Evolutionary conservation across 495 filamentous ascomycete species (phyloP).

Genomic region (Apiosordaria backusii): DNA sequence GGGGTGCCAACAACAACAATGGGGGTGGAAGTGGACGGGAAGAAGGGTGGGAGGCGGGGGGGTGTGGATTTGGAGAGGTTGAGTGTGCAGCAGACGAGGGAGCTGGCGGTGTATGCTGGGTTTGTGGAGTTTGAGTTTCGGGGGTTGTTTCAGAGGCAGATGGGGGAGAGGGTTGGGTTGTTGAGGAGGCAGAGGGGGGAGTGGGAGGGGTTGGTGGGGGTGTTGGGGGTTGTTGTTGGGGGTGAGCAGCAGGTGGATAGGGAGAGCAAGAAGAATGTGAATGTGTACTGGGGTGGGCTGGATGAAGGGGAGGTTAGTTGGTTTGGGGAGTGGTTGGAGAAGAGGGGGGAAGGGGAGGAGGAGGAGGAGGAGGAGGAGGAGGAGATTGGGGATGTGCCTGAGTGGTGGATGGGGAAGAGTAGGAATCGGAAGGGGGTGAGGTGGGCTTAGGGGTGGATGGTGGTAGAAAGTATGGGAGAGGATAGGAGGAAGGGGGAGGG

Average conservation of each 20-base stretch:
- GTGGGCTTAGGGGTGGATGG: neutral
- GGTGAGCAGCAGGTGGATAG: neutral
- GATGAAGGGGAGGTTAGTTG: neutral
- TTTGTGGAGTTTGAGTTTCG: neutral
- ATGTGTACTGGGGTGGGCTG: neutral
- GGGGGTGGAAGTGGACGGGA: neutral
- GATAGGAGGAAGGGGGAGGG: neutral
- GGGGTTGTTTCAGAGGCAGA: neutral
- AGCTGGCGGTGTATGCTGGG: neutral
- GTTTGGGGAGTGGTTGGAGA: constrained; percentile 1
- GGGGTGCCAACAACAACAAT: neutral
- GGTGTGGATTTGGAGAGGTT: neutral
- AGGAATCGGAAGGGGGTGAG: neutral
- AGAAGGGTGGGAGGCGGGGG: neutral
- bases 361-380: neutral
- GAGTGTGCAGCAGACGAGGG: neutral
- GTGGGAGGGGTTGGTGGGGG: neutral
- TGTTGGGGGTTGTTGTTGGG: neutral
- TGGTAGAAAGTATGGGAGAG: neutral
- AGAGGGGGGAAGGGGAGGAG: neutral
- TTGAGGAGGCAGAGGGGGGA: neutral
- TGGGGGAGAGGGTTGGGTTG: neutral
- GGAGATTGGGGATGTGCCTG: too few relatives aligned
- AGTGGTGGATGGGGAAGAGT: neutral
- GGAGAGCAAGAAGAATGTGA: neutral